These are phyloP conservation scores for Monosporozyma solicola DNA, from an alignment of 805 yeast genomes.

Conservation along the genomic window DNA sequence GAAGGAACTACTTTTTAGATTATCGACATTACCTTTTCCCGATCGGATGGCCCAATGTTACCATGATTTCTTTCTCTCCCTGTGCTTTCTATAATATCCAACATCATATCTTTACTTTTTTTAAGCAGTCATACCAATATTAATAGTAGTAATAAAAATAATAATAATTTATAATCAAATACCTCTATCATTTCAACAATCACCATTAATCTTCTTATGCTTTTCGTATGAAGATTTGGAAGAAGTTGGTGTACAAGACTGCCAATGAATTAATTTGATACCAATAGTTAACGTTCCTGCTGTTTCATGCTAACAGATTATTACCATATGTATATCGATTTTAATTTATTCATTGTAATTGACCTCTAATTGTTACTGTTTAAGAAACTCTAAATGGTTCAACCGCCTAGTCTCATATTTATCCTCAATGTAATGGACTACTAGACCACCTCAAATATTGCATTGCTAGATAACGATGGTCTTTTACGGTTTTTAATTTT, in stretches of 20 bases:
- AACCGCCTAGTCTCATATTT: neutral
- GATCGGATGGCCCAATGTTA: neutral
- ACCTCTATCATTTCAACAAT: neutral
- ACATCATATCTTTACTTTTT: neutral
- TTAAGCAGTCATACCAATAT: neutral
- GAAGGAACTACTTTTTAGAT: constrained; percentile 66
- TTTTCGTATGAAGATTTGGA: too few species aligned
- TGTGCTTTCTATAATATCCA: neutral
- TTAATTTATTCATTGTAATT: too few species aligned
- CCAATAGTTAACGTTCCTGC: neutral
- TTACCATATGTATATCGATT: too few species aligned
- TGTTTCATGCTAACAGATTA: too few species aligned
- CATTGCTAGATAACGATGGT: neutral
- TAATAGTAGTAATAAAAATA: neutral
- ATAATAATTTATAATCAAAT: neutral
- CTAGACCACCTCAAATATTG: neutral
- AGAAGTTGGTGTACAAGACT: too few species aligned
- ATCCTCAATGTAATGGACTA: neutral
- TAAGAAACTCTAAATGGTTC: too few species aligned
- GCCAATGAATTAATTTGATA: too few species aligned
- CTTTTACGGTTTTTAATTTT: neutral
- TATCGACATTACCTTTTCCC: neutral
- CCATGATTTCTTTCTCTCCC: neutral
- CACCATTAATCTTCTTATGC: neutral
- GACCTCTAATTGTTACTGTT: too few species aligned